Base-by-base conservation (phyloP, 768 basidiomycete species). In the Boletus tylopilopsis region DNA sequence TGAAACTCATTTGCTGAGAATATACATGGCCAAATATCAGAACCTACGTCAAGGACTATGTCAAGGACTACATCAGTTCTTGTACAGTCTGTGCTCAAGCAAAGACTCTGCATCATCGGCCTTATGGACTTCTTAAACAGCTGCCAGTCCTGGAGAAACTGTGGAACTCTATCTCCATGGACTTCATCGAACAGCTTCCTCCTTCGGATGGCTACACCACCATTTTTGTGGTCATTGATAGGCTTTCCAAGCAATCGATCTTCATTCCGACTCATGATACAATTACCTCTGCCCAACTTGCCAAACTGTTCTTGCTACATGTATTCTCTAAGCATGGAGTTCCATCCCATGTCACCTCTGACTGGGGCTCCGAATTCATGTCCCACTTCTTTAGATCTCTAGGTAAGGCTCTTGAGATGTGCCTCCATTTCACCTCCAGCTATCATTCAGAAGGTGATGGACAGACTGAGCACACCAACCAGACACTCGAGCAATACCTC, bases 81-180 rank as follows among this genome's bases (percentile, higher is more conserved):
- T 49, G 41, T 18, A 49, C 41, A 0, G 2, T 37, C 6, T 49
- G 22, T 16, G 7, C 25, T 2, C 10, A 10, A 8, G 36, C 49
- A 1, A 50, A 50, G 24, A 24, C 33, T n/a, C 32, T 32, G 2
- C 13, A n/a, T 4, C 33, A 42, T 23, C 2, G n/a, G 0, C 33
- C 25, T 0, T 36, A 21, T 11, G 9, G 19, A 3, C 18, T 36
- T 10, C 35, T 50, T 1, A 44, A 50, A 6, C 22, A 50, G 30
- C 42, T 50, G 4, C 23, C n/a, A 1, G 32, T 48, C 21, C 36
- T n/a, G 0, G 7, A 49, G 6, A 18, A 34, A 6, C 29, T 29
- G 5, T 49, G 35, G 35, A 36, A 49, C 41, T 49, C 35, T 15
- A 49, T 49, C 2, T 44, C 37, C 24, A 49, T 49, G 35, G 42